Conservation (phyloP, 73 alveolate genomes). For the Diophrys sp. region DNA sequence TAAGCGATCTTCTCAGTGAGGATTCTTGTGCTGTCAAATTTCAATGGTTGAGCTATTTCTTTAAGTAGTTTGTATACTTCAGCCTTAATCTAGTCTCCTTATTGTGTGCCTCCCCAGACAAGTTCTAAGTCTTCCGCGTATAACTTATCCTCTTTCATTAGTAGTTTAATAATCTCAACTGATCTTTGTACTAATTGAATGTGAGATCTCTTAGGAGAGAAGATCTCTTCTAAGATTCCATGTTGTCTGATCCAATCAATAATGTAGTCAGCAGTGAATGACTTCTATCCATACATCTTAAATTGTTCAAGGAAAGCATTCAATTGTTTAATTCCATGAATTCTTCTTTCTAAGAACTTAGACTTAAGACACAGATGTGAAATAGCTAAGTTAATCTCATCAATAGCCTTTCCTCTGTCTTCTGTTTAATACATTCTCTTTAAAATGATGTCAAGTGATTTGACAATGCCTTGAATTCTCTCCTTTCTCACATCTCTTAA, state of each 20-base stretch:
- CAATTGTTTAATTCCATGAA: constrained; percentile 79
- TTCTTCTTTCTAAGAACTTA: constrained; percentile 73
- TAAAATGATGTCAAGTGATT: constrained; percentile 36
- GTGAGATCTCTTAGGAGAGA: constrained; percentile 60
- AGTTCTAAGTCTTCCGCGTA: constrained; percentile 51
- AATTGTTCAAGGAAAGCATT: constrained; percentile 37
- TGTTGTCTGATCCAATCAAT: constrained; percentile 60
- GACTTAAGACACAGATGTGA: constrained; percentile 65
- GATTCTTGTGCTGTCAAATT: constrained; percentile 36
- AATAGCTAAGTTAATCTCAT: constrained; percentile 59
- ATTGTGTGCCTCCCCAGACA: constrained; percentile 67
- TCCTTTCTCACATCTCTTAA: constrained; percentile 72
- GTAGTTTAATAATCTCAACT: constrained; percentile 66
- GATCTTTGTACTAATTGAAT: constrained; percentile 71
- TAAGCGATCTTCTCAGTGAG: constrained; percentile 38
- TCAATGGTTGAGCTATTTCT: constrained; percentile 49
- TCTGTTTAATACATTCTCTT: constrained; percentile 51
- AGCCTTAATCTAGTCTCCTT: constrained; percentile 68
- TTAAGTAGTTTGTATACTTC: constrained; percentile 70
- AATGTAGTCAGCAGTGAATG: constrained; percentile 15
- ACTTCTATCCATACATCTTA: constrained; percentile 17
- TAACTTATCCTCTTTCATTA: constrained; percentile 58
- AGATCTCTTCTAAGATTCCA: constrained; percentile 59
- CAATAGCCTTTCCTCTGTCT: constrained; percentile 49
- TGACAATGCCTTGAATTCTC: constrained; percentile 60